Evolutionary conservation across 306 rosid species (phyloP), one percentile per base, ranked within the genome.

Genomic region (Cucumis hystrix): DNA sequence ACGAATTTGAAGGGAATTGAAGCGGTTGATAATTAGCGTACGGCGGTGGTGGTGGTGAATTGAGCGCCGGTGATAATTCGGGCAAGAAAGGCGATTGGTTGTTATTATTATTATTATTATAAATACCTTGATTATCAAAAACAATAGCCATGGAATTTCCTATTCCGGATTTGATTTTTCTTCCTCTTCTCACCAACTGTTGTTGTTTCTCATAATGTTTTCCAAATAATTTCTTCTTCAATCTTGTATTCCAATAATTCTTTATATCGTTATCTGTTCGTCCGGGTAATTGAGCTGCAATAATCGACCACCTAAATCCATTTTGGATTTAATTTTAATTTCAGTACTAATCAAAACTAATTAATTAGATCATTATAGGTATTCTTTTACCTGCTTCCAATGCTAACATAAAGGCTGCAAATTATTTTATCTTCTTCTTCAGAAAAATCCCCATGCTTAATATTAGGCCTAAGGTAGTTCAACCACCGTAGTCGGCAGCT

Each of bases 231-330:
- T 89, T 92, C 82, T 91, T 93, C 89, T 91, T 93, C 88, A 93
- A 88, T 82, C 85, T 93, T 10, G 98, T 93, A 87, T 93, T 93
- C 98, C 98, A 93, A 65, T 93, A 93, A 78, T 93, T 93, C 90
- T 93, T 93, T 76, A 93, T 93, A 78, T 93, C 98, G 55, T 93
- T 93, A 65, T 93, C 98, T 0, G 98, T 93, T 85, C 98, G 60
- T 80, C 96, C 98, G 0, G 96, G 96, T 75, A 93, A 86, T 62
- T 93, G 98, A 16, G 96, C 96, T 58, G 98, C 96, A 28, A 93
- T 93, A 49, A 93, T 91, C 40, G 98, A 93, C 98, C 98, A 93
- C 84, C 96, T 94, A 41, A 43, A 28, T 13, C 41, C 59, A 70
- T 15, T 10, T 41, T 5, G 11, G 11, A 12, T 68, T 40, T 68